Percentiles rank a stretch among this genome's conserved stretches.
phyloP scores from a whole-genome alignment of 441 rosid species.

The Cnidoscolus chayamansa region DNA sequence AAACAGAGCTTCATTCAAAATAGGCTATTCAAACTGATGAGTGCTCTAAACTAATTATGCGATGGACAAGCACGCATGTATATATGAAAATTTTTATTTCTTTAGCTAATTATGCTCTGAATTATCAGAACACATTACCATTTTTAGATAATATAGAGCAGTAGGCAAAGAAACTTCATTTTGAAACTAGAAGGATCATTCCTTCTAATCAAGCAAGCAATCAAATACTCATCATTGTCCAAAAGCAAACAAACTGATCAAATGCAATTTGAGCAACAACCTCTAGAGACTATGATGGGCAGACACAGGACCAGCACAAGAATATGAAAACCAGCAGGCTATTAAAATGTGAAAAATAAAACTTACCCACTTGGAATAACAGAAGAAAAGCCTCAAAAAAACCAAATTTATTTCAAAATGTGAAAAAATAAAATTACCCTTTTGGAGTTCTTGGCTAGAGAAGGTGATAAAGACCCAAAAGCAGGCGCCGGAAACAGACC shows the following conservation, averaged over 20 bases:
- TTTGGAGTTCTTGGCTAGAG: conserved; percentile 20
- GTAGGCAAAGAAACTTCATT: background rate
- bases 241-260: background rate
- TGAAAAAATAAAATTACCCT: conserved; percentile 22
- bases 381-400: background rate
- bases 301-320: background rate
- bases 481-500: conserved; percentile 19
- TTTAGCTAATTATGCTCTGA: background rate
- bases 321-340: conserved; percentile 4
- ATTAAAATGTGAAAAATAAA: background rate
- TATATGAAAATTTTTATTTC: background rate
- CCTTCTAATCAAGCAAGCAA: background rate
- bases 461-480: conserved; percentile 12
- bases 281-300: background rate
- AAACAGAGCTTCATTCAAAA: background rate
- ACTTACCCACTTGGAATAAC: background rate
- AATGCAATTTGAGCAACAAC: background rate
- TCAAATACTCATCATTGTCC: background rate
- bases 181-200: conserved; percentile 1
- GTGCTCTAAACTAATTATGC: background rate
- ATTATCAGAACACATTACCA: background rate
- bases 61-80: background rate
- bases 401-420: background rate
- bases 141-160: background rate
- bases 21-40: background rate